Percentiles rank a stretch among this genome's conserved stretches.
Evolutionary conservation across 305 asterid genomes (phyloP).

Genomic region (Lippia alba): DNA sequence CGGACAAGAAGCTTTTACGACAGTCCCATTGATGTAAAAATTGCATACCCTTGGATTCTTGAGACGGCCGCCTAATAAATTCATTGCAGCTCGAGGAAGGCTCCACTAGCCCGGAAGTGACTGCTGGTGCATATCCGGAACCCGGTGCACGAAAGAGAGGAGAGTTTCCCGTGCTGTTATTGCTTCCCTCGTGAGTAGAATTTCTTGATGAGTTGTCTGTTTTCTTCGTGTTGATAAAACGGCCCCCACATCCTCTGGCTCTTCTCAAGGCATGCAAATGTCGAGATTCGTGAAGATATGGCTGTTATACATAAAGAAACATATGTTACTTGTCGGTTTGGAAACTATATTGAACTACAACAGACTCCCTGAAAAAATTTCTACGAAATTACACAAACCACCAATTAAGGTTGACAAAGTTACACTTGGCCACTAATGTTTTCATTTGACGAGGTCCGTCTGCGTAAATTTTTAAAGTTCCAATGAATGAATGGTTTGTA

Average conservation of each 20-base stretch:
- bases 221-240: slow-evolving; percentile 51
- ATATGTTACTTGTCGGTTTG: background rate
- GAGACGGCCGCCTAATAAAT: slow-evolving; percentile 19
- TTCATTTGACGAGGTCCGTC: too few relatives aligned
- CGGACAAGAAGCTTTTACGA: slow-evolving; percentile 25
- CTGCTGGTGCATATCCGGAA: slow-evolving; percentile 10
- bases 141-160: slow-evolving; percentile 10
- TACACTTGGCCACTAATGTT: too few relatives aligned
- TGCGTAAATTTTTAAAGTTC: too few relatives aligned
- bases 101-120: slow-evolving; percentile 19
- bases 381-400: too few relatives aligned
- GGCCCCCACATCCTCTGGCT: slow-evolving; percentile 58
- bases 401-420: too few relatives aligned
- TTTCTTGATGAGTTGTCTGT: background rate
- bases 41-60: slow-evolving; percentile 16
- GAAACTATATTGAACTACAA: background rate
- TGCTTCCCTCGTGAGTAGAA: slow-evolving; percentile 27
- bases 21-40: slow-evolving; percentile 32
- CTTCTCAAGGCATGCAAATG: slow-evolving; percentile 58
- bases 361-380: too few relatives aligned
- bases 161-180: slow-evolving; percentile 14
- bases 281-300: slow-evolving; percentile 65
- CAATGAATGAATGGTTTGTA: too few relatives aligned
- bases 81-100: slow-evolving; percentile 21
- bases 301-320: slow-evolving; percentile 37